Conservation (phyloP, 345 rosid species). For the Rhizophora apiculata region DNA sequence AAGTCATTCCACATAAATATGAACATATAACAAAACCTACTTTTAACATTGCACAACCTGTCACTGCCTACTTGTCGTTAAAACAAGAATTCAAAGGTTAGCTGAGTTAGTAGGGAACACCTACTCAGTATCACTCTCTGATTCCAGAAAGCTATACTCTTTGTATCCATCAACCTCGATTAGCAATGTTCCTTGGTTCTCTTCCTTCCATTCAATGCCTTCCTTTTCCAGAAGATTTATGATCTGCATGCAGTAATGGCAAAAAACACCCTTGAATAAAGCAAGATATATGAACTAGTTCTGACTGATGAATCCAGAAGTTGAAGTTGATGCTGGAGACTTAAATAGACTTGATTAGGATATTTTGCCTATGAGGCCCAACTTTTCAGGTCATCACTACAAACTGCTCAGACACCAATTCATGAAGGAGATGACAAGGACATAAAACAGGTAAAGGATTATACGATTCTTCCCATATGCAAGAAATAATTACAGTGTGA, state of each 20-base stretch:
- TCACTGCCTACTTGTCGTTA: conserved; percentile 12
- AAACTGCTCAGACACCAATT: background rate
- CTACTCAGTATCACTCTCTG: conserved; percentile 57
- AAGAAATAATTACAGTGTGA: background rate
- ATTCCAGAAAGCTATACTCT: conserved; percentile 67
- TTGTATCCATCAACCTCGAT: conserved; percentile 55
- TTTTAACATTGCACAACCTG: background rate
- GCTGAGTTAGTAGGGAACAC: background rate
- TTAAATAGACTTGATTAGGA: background rate
- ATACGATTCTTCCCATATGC: background rate
- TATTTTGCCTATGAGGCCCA: background rate
- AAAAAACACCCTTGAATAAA: background rate
- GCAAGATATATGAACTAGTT: background rate
- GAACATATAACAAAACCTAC: conserved; percentile 19
- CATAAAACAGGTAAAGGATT: background rate
- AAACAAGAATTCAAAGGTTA: background rate
- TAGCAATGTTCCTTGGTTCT: conserved; percentile 72
- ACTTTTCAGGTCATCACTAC: conserved; percentile 1
- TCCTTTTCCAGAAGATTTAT: conserved; percentile 55
- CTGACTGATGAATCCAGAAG: background rate
- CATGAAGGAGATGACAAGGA: background rate
- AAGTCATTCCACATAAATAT: conserved; percentile 12
- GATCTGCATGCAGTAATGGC: conserved; percentile 45
- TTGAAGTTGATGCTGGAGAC: background rate
- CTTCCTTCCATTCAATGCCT: conserved; percentile 61